phyloP scores from a whole-genome alignment of 2,329 filamentous ascomycete genomes.

The Colletotrichum horii region DNA sequence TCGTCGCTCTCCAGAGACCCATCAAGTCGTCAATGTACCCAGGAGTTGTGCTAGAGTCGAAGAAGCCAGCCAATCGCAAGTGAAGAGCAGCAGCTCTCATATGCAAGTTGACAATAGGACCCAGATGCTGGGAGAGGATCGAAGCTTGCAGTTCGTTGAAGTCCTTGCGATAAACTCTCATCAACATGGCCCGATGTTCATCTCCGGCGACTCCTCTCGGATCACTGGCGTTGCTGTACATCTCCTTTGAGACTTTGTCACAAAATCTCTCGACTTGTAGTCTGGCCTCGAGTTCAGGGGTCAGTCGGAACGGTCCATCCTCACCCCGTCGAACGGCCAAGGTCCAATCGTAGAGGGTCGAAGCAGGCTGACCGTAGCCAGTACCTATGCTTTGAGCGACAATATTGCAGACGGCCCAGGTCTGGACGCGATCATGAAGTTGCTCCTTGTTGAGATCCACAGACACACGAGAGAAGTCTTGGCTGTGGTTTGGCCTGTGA shows the following conservation, averaged over 20 bases:
- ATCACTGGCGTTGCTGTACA: constrained; percentile 80
- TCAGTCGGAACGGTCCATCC: constrained; percentile 63
- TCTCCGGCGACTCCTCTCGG: constrained; percentile 72
- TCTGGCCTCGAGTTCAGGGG: constrained; percentile 68
- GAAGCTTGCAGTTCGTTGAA: constrained; percentile 67
- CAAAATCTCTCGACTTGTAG: constrained; percentile 77
- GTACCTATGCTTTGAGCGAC: constrained; percentile 84
- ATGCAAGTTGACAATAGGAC: constrained; percentile 67
- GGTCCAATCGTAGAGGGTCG: constrained; percentile 79
- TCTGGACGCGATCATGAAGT: constrained; percentile 77
- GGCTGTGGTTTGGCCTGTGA: constrained; percentile 80
- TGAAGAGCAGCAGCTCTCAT: constrained; percentile 77
- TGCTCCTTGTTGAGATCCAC: constrained; percentile 80
- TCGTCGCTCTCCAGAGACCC: constrained; percentile 75
- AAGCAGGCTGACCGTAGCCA: constrained; percentile 81
- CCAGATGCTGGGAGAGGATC: constrained; percentile 63
- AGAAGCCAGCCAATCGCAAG: constrained; percentile 80
- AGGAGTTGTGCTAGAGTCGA: constrained; percentile 75
- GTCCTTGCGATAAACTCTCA: constrained; percentile 70
- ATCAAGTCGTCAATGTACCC: constrained; percentile 78
- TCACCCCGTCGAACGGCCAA: constrained; percentile 66
- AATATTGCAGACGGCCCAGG: constrained; percentile 86
- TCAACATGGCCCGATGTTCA: constrained; percentile 69
- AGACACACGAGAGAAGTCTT: constrained; percentile 80
- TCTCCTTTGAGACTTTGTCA: constrained; percentile 78